These are phyloP conservation scores for Nepenthes mirabilis DNA, from an alignment of 148 eudicot genomes.

Conservation along the genomic window DNA sequence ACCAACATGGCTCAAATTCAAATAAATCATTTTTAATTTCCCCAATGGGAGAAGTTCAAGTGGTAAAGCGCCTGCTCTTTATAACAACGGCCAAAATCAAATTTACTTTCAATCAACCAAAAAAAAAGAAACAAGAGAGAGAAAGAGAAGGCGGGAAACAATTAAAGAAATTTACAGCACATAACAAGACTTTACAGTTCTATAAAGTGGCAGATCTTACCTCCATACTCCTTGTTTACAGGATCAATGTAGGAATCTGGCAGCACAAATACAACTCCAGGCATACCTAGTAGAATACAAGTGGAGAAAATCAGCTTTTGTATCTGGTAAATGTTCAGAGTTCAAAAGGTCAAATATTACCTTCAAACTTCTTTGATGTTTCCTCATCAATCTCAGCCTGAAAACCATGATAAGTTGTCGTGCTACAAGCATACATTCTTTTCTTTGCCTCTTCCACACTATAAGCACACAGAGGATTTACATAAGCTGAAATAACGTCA, in stretches of 20 bases:
- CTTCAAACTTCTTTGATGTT: constrained; percentile 56
- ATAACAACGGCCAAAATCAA: too few relatives aligned
- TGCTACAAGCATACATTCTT: constrained; percentile 86
- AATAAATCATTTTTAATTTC: too few relatives aligned
- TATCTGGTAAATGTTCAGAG: background rate
- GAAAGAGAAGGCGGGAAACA: too few relatives aligned
- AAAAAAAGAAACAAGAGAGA: too few relatives aligned
- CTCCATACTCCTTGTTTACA: constrained; percentile 91
- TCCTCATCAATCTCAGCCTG: constrained; percentile 75
- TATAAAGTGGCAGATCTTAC: constrained; percentile 17
- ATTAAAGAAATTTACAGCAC: background rate
- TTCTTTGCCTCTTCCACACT: constrained; percentile 94
- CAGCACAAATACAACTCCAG: constrained; percentile 76
- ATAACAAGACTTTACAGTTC: too few relatives aligned
- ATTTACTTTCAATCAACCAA: too few relatives aligned
- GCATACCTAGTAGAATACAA: constrained; percentile 36
- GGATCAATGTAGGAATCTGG: constrained; percentile 99
- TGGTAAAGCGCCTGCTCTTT: too few relatives aligned
- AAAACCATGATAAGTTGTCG: constrained; percentile 76
- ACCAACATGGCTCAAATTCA: too few relatives aligned
- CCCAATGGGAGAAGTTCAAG: too few relatives aligned
- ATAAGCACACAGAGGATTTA: constrained; percentile 3
- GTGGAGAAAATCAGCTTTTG: background rate
- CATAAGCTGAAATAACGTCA: too few relatives aligned
- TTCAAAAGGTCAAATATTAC: constrained; percentile 16